These are phyloP conservation scores for Fennellomyces sp. DNA, from an alignment of 371 early-diverging fungal species.

Conservation along the genomic window DNA sequence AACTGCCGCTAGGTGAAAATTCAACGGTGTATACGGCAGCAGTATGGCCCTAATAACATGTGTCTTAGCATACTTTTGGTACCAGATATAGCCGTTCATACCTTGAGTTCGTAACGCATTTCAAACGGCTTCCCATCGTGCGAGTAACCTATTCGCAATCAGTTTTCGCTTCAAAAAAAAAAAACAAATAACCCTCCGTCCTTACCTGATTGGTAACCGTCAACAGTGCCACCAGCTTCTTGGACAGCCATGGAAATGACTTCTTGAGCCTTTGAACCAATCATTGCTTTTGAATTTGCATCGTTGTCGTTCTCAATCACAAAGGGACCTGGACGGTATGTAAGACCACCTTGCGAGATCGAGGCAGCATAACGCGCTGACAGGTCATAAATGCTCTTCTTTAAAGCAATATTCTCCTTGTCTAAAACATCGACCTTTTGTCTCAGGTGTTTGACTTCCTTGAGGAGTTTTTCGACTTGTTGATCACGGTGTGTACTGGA, in stretches of 20 bases:
- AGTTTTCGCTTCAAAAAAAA: background rate
- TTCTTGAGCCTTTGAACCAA: conserved; percentile 35
- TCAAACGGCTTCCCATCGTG: conserved; percentile 55
- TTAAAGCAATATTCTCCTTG: conserved; percentile 82
- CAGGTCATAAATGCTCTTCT: conserved; percentile 85
- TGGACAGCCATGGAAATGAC: conserved; percentile 52
- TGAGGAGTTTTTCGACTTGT: conserved; percentile 64
- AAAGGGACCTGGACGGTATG: conserved; percentile 43
- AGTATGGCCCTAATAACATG: conserved; percentile 68
- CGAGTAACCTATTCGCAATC: conserved; percentile 20
- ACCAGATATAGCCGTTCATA: too few species aligned
- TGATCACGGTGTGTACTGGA: conserved; percentile 32
- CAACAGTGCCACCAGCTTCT: conserved; percentile 48
- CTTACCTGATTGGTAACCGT: conserved; percentile 36
- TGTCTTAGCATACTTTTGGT: too few species aligned
- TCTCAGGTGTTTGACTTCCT: conserved; percentile 77
- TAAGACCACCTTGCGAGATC: conserved; percentile 47
- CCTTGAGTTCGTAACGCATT: conserved; percentile 54
- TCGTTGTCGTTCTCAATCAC: conserved; percentile 40
- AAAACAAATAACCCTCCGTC: background rate
- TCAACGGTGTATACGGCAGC: conserved; percentile 88
- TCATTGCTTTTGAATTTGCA: conserved; percentile 11
- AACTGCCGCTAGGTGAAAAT: conserved; percentile 81
- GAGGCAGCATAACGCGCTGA: conserved; percentile 73
- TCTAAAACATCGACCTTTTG: conserved; percentile 79